These are phyloP conservation scores for Nitzschia sp. DNA, from an alignment of 108 stramenopile genomes.

Conservation along the genomic window DNA sequence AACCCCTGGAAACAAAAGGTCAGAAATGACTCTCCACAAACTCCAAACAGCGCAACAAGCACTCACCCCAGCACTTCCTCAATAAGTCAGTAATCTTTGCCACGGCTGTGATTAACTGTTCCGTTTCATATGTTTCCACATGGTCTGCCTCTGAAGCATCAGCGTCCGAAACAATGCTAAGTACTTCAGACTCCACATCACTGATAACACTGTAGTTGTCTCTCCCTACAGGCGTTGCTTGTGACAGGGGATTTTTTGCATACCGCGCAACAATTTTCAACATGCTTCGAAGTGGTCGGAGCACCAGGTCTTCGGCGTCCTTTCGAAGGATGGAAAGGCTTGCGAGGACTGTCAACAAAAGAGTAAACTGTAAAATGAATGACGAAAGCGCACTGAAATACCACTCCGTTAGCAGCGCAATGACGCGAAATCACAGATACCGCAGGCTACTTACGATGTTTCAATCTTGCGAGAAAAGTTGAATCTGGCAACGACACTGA, in stretches of 20 bases:
- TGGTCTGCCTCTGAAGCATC: slow-evolving; percentile 23
- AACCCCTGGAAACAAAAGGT: slow-evolving; percentile 40
- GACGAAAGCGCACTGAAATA: slow-evolving; percentile 28
- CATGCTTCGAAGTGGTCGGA: slow-evolving; percentile 78
- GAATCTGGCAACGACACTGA: slow-evolving; percentile 19
- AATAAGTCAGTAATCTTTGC: slow-evolving; percentile 92
- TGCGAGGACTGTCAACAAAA: slow-evolving; percentile 47
- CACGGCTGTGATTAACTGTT: slow-evolving; percentile 85
- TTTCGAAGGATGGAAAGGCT: slow-evolving; percentile 51
- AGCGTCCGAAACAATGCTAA: slow-evolving; percentile 5
- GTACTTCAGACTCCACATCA: slow-evolving; percentile 9
- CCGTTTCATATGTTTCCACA: slow-evolving; percentile 88
- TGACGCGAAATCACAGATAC: neutral
- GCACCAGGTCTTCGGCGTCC: slow-evolving; percentile 72
- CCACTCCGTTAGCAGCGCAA: neutral
- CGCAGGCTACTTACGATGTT: slow-evolving; percentile 20
- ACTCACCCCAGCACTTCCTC: slow-evolving; percentile 89
- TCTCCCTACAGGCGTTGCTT: slow-evolving; percentile 9
- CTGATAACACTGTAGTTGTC: slow-evolving; percentile 12
- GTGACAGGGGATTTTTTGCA: slow-evolving; percentile 64
- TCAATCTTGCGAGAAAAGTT: slow-evolving; percentile 23
- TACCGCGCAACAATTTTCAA: slow-evolving; percentile 81
- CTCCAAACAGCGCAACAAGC: neutral
- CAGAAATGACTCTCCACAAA: neutral
- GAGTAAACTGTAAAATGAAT: slow-evolving; percentile 44